Percentiles rank a stretch among this genome's conserved stretches.
Conservation (phyloP, 2,329 filamentous ascomycete genomes). For the Elsinoe fawcettii region DNA sequence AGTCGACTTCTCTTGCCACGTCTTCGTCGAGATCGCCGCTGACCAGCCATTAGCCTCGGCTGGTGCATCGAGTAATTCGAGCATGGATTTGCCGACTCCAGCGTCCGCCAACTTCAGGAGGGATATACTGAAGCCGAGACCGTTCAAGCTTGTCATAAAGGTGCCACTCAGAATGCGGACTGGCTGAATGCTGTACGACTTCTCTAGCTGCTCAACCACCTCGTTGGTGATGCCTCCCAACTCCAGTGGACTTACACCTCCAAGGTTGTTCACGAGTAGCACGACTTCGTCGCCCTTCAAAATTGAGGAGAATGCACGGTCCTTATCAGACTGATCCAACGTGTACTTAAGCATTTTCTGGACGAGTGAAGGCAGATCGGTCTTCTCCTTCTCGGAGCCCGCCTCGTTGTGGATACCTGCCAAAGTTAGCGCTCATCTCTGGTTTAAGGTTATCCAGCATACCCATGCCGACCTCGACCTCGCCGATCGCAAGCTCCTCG, state of each 20-base stretch:
- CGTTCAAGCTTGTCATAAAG: slow-evolving; percentile 66
- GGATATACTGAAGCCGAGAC: slow-evolving; percentile 62
- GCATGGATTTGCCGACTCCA: slow-evolving; percentile 53
- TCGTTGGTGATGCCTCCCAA: slow-evolving; percentile 65
- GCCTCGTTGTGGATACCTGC: slow-evolving; percentile 53
- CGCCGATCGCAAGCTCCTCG: slow-evolving; percentile 50
- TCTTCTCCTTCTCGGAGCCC: slow-evolving; percentile 35
- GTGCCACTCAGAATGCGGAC: slow-evolving; percentile 56
- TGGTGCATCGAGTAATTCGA: slow-evolving; percentile 60
- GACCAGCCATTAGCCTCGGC: slow-evolving; percentile 62
- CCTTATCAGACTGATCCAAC: slow-evolving; percentile 54
- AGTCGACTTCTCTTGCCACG: slow-evolving; percentile 48
- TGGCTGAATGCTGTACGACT: slow-evolving; percentile 52
- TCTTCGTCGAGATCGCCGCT: slow-evolving; percentile 50
- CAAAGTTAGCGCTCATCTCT: neutral
- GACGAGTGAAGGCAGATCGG: slow-evolving; percentile 37
- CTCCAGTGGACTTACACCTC: slow-evolving; percentile 64
- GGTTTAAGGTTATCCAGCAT: neutral
- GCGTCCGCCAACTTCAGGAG: slow-evolving; percentile 56
- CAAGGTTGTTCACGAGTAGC: slow-evolving; percentile 67
- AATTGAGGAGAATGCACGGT: slow-evolving; percentile 62
- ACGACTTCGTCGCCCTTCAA: slow-evolving; percentile 56
- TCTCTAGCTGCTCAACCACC: slow-evolving; percentile 53
- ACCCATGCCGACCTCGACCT: slow-evolving; percentile 65
- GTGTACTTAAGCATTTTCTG: slow-evolving; percentile 59